Evolutionary conservation across 495 filamentous ascomycete species (phyloP), one percentile per base, ranked within the genome.

Genomic region (Durotheca rogersii): DNA sequence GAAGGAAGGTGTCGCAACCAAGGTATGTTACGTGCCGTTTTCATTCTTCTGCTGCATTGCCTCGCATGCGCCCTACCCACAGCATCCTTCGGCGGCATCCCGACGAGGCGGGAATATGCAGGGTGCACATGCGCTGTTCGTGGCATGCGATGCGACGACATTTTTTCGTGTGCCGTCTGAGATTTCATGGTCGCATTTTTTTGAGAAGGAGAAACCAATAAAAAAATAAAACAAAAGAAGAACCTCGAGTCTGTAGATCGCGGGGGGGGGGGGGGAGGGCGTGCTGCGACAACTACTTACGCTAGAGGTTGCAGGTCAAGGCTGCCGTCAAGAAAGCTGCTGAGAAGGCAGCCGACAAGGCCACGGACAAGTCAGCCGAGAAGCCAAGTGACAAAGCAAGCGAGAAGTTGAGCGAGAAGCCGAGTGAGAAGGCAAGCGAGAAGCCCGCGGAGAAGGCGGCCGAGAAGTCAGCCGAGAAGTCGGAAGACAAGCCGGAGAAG

Each of bases 1-100:
- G 62, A 79, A 78, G 67, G 72, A 77, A 55, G 58, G 59, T 42
- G 66, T 68, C 27, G 75, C 59, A 34, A 69, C 72, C 15, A 80
- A 80, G 73, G 77, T 76, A 69, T 20, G 65, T 43, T 39, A 34
- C 9, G 38, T 17, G 31, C 17, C 10, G 34, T 35, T 14, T 29
- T 47, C 16, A 15, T 16, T 18, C 20, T 33, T 27, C 27, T 11
- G 40, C 43, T 14, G 14, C 20, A 18, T 5, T 9, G 23, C 23
- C 4, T 17, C 32, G 18, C 25, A 40, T 14, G 16, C 17, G 19
- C 7, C 16, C n/a, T 31, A 46, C 25, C 18, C 17, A 3, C 7
- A n/a, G 11, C 18, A 21, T 42, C 25, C 12, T 29, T 6, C n/a
- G 37, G 32, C 27, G 4, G 18, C n/a, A 17, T 41, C 47, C n/a